A percentile compares a stretch with the other conserved stretches of the same genome.
These are phyloP conservation scores for Leptodermis oblonga DNA, from an alignment of 257 asterid species.

Conservation along the genomic window DNA sequence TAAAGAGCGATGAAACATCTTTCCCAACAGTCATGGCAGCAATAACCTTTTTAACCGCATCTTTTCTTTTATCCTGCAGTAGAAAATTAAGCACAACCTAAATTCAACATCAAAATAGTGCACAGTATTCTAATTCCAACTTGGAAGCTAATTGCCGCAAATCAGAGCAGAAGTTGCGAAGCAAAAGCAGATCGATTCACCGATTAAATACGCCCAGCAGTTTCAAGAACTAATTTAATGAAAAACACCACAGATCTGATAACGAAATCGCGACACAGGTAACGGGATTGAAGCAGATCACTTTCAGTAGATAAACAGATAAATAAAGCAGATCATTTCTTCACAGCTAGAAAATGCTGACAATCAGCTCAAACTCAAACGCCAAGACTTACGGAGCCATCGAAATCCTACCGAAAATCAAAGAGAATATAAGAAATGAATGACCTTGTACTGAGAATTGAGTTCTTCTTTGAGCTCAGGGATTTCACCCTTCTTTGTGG, in stretches of 20 bases:
- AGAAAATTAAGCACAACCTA: conserved; percentile 10
- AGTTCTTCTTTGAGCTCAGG: conserved; percentile 99
- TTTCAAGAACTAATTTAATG: neutral
- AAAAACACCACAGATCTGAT: conserved; percentile 16
- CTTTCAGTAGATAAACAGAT: neutral
- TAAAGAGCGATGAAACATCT: conserved; percentile 94
- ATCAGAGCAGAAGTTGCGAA: neutral
- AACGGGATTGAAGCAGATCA: conserved; percentile 31
- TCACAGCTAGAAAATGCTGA: conserved; percentile 5
- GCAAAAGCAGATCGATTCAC: conserved; percentile 14
- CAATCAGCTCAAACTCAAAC: neutral
- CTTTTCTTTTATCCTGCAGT: conserved; percentile 93
- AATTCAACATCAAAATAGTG: neutral
- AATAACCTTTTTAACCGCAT: conserved; percentile 97
- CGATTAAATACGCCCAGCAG: neutral
- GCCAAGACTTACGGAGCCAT: neutral
- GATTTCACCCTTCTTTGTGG: conserved; percentile 98
- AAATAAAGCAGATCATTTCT: conserved; percentile 1
- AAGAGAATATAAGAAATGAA: neutral
- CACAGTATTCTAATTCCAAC: neutral
- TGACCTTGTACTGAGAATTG: conserved; percentile 98
- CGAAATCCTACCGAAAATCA: neutral
- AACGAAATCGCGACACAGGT: neutral
- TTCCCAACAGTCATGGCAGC: conserved; percentile 99
- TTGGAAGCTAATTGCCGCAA: neutral